Percentiles rank a stretch among this genome's conserved stretches.
These are phyloP conservation scores for Pseudopyrenochaeta lycopersici DNA, from an alignment of 2,329 filamentous ascomycete species.

Conservation along the genomic window DNA sequence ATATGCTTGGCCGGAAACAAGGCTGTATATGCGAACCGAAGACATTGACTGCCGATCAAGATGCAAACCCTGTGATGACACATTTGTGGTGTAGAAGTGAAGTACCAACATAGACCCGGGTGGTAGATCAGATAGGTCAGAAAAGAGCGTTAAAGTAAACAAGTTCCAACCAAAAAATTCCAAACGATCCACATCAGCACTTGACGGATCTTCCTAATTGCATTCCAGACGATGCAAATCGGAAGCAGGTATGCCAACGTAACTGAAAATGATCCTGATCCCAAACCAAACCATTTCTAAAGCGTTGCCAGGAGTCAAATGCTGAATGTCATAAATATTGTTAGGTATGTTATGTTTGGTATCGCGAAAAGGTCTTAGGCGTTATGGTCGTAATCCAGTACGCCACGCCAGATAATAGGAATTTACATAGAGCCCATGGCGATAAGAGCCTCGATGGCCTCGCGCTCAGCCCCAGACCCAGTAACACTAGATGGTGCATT, in stretches of 20 bases:
- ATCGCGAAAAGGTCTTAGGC: neutral
- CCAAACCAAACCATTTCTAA: conserved; percentile 6
- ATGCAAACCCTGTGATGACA: neutral
- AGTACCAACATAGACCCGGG: neutral
- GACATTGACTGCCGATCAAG: neutral
- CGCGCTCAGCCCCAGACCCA: conserved; percentile 68
- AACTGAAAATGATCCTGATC: conserved; percentile 16
- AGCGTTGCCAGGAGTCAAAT: conserved; percentile 4
- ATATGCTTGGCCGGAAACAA: no score
- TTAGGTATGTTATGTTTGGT: conserved; percentile 7
- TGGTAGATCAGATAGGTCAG: neutral
- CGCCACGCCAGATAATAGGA: conserved; percentile 22
- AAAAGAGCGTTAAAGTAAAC: conserved; percentile 3
- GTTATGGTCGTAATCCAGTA: conserved; percentile 4
- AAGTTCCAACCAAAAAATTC: conserved; percentile 6
- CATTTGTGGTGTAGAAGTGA: neutral
- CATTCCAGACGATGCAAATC: conserved; percentile 23
- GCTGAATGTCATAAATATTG: conserved; percentile 6
- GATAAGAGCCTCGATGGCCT: conserved; percentile 82
- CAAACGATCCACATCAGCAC: conserved; percentile 50
- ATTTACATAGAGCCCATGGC: conserved; percentile 75
- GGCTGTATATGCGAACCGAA: no score
- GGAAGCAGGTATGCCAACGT: conserved; percentile 31
- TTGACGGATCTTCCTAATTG: conserved; percentile 49
- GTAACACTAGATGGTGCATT: conserved; percentile 38